Percentiles rank a stretch among this genome's conserved stretches.
These are phyloP conservation scores for Phytophthora colocasiae DNA, from an alignment of 352 stramenopile species.

Conservation along the genomic window DNA sequence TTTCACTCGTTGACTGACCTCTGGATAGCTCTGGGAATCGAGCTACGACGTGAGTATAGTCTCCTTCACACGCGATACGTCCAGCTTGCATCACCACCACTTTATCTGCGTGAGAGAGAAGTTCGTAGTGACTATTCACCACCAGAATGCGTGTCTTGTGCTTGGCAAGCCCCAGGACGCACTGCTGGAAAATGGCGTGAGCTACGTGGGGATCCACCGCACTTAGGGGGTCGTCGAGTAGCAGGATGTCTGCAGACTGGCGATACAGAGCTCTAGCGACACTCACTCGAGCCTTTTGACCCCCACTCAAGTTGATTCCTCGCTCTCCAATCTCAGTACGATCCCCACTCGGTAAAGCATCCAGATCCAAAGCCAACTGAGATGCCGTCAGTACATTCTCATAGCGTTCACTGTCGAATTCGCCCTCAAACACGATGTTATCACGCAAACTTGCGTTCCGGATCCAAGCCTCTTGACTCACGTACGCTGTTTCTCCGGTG, in stretches of 20 bases:
- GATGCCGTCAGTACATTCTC: constrained; percentile 71
- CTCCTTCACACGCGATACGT: constrained; percentile 74
- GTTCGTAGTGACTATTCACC: constrained; percentile 92
- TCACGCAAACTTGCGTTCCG: constrained; percentile 42
- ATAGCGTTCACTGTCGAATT: constrained; percentile 37
- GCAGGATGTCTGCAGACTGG: constrained; percentile 81
- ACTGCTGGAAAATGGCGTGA: constrained; percentile 92
- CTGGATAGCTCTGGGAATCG: constrained; percentile 33
- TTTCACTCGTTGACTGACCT: not conserved
- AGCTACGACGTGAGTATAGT: constrained; percentile 65
- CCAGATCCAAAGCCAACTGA: constrained; percentile 87
- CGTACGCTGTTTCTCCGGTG: constrained; percentile 37
- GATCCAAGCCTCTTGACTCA: constrained; percentile 53
- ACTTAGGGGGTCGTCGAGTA: constrained; percentile 94
- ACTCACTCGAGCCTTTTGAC: constrained; percentile 90
- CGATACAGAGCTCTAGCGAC: constrained; percentile 91
- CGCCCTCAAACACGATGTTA: constrained; percentile 47
- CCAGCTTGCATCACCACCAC: constrained; percentile 77
- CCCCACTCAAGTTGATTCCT: constrained; percentile 94
- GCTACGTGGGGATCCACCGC: constrained; percentile 95
- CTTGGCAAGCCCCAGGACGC: constrained; percentile 66
- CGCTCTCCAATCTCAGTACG: constrained; percentile 95
- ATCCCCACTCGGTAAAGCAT: constrained; percentile 89
- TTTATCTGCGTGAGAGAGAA: constrained; percentile 61
- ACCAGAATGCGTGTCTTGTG: constrained; percentile 87